phyloP scores from a whole-genome alignment of 108 stramenopile species.

The Nitzschia inconspicua region DNA sequence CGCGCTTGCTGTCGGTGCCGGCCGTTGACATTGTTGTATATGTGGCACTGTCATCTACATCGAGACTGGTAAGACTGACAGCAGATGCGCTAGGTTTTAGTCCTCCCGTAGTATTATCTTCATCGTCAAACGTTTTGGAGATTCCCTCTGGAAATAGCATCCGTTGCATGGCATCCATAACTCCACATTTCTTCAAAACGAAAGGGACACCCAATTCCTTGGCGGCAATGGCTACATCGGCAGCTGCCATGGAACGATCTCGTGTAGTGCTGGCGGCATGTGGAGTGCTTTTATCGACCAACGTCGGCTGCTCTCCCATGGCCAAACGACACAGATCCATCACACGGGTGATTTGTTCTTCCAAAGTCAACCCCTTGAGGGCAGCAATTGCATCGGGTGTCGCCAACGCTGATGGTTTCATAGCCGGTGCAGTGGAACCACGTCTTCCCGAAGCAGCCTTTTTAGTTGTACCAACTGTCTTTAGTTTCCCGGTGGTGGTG shows the following conservation, averaged over 20 bases:
- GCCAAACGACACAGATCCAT: conserved; percentile 50
- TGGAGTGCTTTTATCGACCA: conserved; percentile 56
- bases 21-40: conserved; percentile 30
- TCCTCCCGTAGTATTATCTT: conserved; percentile 45
- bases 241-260: conserved; percentile 63
- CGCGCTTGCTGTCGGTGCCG: conserved; percentile 69
- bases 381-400: conserved; percentile 36
- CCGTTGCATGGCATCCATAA: conserved; percentile 67
- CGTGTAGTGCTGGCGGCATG: conserved; percentile 67
- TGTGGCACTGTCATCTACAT: conserved; percentile 29
- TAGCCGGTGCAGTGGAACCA: conserved; percentile 50
- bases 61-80: conserved; percentile 68
- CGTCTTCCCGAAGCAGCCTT: conserved; percentile 26
- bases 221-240: conserved; percentile 69
- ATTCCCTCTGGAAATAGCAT: conserved; percentile 74
- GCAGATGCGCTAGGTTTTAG: conserved; percentile 74
- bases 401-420: conserved; percentile 45
- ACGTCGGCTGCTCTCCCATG: conserved; percentile 56
- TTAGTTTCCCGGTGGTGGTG: conserved; percentile 25
- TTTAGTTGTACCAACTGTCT: conserved; percentile 11
- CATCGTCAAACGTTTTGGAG: conserved; percentile 44
- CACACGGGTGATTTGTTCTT: conserved; percentile 39
- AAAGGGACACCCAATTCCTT: conserved; percentile 54
- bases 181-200: conserved; percentile 68
- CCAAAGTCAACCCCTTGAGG: conserved; percentile 27